Evolutionary conservation across 2,329 filamentous ascomycete genomes (phyloP).

Genomic region (Aspergillus fischeri): DNA sequence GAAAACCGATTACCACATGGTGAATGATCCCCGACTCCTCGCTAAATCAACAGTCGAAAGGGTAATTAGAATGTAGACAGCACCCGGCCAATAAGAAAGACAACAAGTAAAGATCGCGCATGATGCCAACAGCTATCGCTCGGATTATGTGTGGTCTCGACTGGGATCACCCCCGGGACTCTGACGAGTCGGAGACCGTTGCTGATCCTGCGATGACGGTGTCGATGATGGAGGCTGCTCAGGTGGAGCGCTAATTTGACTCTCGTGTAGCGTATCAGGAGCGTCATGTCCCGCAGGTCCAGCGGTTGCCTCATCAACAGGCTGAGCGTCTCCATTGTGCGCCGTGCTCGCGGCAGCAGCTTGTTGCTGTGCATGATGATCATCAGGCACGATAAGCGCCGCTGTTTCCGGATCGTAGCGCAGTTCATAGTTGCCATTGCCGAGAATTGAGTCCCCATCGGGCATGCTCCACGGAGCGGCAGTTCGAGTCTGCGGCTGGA

Average conservation of each 20-base stretch:
- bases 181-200: not conserved
- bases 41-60: slow-evolving; percentile 7
- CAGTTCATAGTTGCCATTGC: slow-evolving; percentile 26
- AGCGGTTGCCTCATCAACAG: not conserved
- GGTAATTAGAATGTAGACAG: not conserved
- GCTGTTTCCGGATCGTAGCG: slow-evolving; percentile 38
- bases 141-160: not conserved
- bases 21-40: slow-evolving; percentile 10
- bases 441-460: slow-evolving; percentile 22
- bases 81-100: not conserved
- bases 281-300: not conserved
- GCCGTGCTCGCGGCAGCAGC: not conserved
- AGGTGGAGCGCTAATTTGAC: not conserved
- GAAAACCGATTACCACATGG: not conserved
- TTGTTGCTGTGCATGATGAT: slow-evolving; percentile 2
- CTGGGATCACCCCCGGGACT: not conserved
- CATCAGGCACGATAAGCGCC: slow-evolving; percentile 31
- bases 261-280: not conserved
- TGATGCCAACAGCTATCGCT: not conserved
- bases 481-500: slow-evolving; percentile 54
- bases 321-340: not conserved
- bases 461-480: slow-evolving; percentile 53
- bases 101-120: not conserved
- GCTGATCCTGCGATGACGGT: not conserved
- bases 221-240: too few relatives aligned